Conservation (phyloP, 768 basidiomycete species). For the Psilocybe azurescens region DNA sequence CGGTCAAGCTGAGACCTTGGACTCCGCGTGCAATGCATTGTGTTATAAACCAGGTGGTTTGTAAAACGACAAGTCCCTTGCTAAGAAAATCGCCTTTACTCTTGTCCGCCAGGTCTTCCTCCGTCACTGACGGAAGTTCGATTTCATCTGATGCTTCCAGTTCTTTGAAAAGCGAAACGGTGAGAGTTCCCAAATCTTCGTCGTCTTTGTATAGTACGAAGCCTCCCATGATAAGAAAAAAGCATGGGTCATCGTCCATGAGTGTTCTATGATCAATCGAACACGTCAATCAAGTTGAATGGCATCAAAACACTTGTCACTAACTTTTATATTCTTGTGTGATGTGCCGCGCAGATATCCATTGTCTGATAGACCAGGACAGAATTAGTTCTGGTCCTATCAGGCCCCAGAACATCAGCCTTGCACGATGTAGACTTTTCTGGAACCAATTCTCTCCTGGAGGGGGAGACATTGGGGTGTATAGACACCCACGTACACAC, state of each 20-base stretch:
- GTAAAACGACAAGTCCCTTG: constrained; percentile 34
- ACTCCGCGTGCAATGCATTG: constrained; percentile 30
- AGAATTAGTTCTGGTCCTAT: constrained; percentile 25
- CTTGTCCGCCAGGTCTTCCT: constrained; percentile 22
- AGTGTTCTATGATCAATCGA: neutral
- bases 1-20: constrained; percentile 31
- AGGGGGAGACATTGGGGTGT: constrained; percentile 18
- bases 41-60: constrained; percentile 38
- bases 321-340: constrained; percentile 10
- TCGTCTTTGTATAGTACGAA: constrained; percentile 1
- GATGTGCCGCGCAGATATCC: constrained; percentile 15
- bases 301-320: neutral
- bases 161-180: constrained; percentile 11
- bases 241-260: constrained; percentile 18
- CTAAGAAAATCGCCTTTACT: constrained; percentile 36
- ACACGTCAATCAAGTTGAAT: neutral
- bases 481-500: constrained; percentile 14
- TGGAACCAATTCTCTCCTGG: neutral
- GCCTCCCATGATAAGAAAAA: constrained; percentile 13
- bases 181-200: neutral
- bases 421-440: neutral
- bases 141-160: constrained; percentile 9
- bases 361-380: constrained; percentile 26
- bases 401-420: constrained; percentile 10
- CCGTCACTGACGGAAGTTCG: constrained; percentile 14